Conservation (phyloP, 352 stramenopile species). For the Plasmopara halstedii region DNA sequence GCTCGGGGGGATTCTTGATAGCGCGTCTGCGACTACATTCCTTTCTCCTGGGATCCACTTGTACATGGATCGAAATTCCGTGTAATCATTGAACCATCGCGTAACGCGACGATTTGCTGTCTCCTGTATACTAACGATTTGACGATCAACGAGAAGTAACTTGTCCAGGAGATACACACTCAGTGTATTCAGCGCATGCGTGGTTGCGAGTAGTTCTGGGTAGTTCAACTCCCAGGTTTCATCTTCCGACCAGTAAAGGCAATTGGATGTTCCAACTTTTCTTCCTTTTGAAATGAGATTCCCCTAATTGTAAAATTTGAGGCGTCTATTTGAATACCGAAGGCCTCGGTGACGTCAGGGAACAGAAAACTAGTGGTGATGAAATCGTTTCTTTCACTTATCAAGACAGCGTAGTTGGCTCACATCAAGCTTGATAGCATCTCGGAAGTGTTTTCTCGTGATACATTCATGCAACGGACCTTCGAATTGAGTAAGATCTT, state of each 20-base stretch:
- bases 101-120: conserved; percentile 8
- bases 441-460: background rate
- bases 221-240: background rate
- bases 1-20: background rate
- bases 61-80: conserved; percentile 1
- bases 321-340: conserved; percentile 1
- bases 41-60: conserved; percentile 1
- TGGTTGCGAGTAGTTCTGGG: background rate
- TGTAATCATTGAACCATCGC: conserved; percentile 9
- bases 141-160: conserved; percentile 9
- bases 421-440: background rate
- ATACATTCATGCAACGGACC: background rate
- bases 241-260: background rate
- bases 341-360: background rate
- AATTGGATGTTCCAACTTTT: conserved; percentile 4
- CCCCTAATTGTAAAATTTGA: conserved; percentile 5
- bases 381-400: background rate
- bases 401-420: background rate
- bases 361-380: background rate
- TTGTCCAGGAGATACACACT: conserved; percentile 7
- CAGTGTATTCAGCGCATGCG: background rate
- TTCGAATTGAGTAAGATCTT: background rate
- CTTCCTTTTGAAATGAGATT: conserved; percentile 10
- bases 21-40: conserved; percentile 1
- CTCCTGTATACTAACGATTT: conserved; percentile 13